Evolutionary conservation across 1,139 yeast species (phyloP), one percentile per base, ranked within the genome.

Genomic region (Suhomyces guaymorum): DNA sequence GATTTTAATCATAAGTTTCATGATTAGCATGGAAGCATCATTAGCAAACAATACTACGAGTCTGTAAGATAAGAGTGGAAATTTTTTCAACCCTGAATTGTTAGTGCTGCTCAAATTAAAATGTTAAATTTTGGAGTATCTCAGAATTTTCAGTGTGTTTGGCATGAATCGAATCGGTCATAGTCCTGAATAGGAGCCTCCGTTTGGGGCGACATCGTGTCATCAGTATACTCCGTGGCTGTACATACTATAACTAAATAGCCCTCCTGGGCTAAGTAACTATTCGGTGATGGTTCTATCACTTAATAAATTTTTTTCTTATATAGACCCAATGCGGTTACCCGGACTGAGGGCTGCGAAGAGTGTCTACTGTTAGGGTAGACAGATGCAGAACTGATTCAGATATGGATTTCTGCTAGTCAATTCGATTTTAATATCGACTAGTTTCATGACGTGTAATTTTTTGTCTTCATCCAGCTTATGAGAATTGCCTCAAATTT

Each of bases 151-250:
- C 75, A 70, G 75, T 70, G 63, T 56, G 75, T 69, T 70, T 69
- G 73, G 73, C 72, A 57, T 50, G 52, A 49, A 67, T 70, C 75
- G 75, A 69, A 63, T 70, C 76, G 75, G 75, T 70, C 75, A 70
- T 67, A 47, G 74, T 68, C 75, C 75, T 70, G 75, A 70, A 67
- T 49, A 70, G 75, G 75, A 66, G 55, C 73, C 75, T 70, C 76
- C 75, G 76, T 62, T 58, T 70, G 76, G 76, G 76, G 76, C 76
- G 76, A 70, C 76, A 69, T 48, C 64, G 51, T 60, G 75, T 70
- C 76, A 70, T 70, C 76, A 67, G 44, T 37, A 27, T 34, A 24
- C 29, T 26, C 33, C 21, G 7, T 21, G 17, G 15, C 14, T 13
- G 32, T 36, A 41, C 46, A 30, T 41, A 39, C 44, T 26, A 27